phyloP scores from a whole-genome alignment of 2,329 filamentous ascomycete genomes.

The Colletotrichum shisoi region DNA sequence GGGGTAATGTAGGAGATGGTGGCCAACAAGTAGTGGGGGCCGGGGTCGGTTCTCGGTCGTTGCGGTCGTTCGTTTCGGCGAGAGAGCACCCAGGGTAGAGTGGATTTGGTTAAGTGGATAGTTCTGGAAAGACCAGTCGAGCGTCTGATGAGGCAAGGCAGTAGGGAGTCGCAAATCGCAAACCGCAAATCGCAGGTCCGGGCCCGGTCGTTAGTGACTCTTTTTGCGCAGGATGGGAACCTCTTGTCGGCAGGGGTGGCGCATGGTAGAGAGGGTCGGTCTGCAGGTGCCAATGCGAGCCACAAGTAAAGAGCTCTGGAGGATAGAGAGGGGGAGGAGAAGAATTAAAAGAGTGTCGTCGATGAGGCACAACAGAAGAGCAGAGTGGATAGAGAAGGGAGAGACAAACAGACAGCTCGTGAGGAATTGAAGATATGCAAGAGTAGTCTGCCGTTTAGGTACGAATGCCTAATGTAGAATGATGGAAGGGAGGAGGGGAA shows the following conservation, averaged over 20 bases:
- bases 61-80: constrained; percentile 28
- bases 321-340: neutral
- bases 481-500: neutral
- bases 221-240: constrained; percentile 28
- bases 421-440: neutral
- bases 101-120: constrained; percentile 27
- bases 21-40: constrained; percentile 13
- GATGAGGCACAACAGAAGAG: constrained; percentile 13
- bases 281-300: constrained; percentile 30
- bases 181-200: constrained; percentile 22
- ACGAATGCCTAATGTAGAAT: neutral
- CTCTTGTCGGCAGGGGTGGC: constrained; percentile 29
- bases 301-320: neutral
- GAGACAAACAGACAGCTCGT: neutral
- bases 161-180: neutral
- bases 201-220: constrained; percentile 32
- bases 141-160: neutral
- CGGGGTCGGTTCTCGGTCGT: constrained; percentile 15
- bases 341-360: constrained; percentile 7
- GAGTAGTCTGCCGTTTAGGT: too few relatives aligned
- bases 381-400: neutral
- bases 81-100: constrained; percentile 17
- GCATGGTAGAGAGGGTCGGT: constrained; percentile 32
- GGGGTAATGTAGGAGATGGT: neutral
- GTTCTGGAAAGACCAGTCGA: constrained; percentile 26